Evolutionary conservation across 345 rosid species (phyloP), one percentile per base, ranked within the genome.

Genomic region (Brassica rapa): DNA sequence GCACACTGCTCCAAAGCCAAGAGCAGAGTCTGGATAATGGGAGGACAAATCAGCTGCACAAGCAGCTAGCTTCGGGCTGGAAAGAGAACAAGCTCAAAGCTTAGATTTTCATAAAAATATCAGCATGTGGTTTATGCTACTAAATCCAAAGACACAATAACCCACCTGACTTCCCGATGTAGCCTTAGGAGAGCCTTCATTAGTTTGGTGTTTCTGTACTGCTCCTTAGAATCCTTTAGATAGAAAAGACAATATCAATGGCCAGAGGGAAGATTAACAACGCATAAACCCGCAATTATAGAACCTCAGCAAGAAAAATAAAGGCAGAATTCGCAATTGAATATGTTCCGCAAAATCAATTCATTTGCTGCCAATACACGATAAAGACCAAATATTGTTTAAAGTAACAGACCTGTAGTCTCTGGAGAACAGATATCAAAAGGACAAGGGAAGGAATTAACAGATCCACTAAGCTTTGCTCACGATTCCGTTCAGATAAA

Each of bases 41-140:
- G 93, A 87, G 70, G 99, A 89, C 29, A 95, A 77, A 75, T 95
- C 99, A 21, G 98, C 97, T 56, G 98, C 97, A 84, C 96, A 89
- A 55, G 97, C 97, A 71, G 98, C 98, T 70, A 95, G 85, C 84
- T 91, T 95, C 23, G 98, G 96, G 84, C 99, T 95, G 92, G 90
- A 88, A 77, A 66, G 62, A 85, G 74, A 75, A 46, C 62, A 79
- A 60, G 77, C 74, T 62, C 56, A 78, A 70, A 75, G 73, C 64
- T 60, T 73, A 73, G 72, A 62, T 29, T 68, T 43, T 3, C 71
- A 41, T 27, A 68, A 55, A 60, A 19, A 74, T 57, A 49, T 10
- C 59, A 14, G 55, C 66, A 33, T 68, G 32, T 63, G n/a, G 68
- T 39, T 73, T 23, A 59, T 32, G 27, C 70, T 66, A 74, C 56